Evolutionary conservation across 2,329 filamentous ascomycete genomes (phyloP).

Genomic region (Microsporum ferrugineum): DNA sequence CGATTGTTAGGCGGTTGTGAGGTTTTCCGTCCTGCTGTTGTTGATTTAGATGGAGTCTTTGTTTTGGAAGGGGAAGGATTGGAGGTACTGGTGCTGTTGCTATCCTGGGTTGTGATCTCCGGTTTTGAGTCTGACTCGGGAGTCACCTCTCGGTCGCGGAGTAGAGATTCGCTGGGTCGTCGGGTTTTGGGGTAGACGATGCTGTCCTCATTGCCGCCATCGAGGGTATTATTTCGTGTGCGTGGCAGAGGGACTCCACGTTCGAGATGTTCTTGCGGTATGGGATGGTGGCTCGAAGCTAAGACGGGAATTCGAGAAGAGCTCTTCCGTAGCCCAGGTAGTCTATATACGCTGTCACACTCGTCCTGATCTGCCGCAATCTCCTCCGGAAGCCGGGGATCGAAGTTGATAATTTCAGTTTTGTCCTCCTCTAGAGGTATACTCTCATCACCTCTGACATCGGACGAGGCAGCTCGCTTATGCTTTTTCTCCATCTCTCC

Average conservation of each 20-base stretch:
- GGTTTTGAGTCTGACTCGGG: constrained; percentile 13
- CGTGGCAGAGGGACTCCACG: constrained; percentile 59
- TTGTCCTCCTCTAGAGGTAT: constrained; percentile 32
- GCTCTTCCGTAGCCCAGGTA: constrained; percentile 47
- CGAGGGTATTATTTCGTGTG: constrained; percentile 44
- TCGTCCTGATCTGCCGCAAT: constrained; percentile 46
- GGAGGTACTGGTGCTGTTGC: constrained; percentile 4
- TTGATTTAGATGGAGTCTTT: constrained; percentile 22
- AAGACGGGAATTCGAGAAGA: constrained; percentile 78
- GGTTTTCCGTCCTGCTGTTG: constrained; percentile 27
- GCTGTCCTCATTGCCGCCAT: constrained; percentile 49
- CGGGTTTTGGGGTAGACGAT: constrained; percentile 52
- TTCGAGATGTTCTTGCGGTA: constrained; percentile 60
- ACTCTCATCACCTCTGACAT: constrained; percentile 28
- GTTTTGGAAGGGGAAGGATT: constrained; percentile 19
- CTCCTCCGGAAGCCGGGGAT: constrained; percentile 66
- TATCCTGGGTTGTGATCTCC: constrained; percentile 11
- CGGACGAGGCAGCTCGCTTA: constrained; percentile 9
- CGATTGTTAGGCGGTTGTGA: constrained; percentile 30
- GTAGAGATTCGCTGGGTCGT: constrained; percentile 50
- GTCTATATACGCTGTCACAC: constrained; percentile 38
- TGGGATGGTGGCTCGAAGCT: constrained; percentile 65
- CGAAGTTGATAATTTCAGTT: constrained; percentile 36
- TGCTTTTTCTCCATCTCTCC: constrained; percentile 18
- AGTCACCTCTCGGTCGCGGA: constrained; percentile 14